phyloP scores from a whole-genome alignment of 768 basidiomycete species.

The Gloeostereum incarnatum region DNA sequence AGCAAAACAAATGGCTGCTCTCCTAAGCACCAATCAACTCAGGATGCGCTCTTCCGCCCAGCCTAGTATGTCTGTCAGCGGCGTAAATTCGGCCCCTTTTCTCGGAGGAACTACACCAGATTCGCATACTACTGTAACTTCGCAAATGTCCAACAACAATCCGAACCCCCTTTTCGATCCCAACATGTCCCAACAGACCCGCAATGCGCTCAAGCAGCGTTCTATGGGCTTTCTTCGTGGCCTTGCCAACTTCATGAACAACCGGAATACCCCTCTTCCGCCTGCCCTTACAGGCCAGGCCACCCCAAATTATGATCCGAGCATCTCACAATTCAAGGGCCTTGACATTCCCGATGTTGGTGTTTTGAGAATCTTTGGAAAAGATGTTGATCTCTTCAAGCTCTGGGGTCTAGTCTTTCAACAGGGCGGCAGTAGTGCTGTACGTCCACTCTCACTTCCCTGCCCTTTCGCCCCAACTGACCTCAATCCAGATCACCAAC shows the following conservation, averaged over 20 bases:
- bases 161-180: slow-evolving; percentile 35
- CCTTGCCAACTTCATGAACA: slow-evolving; percentile 51
- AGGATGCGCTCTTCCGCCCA: slow-evolving; percentile 30
- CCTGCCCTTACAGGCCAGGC: slow-evolving; percentile 61
- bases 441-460: slow-evolving; percentile 23
- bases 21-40: slow-evolving; percentile 54
- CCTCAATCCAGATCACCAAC: slow-evolving; percentile 29
- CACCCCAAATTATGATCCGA: slow-evolving; percentile 52
- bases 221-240: slow-evolving; percentile 50
- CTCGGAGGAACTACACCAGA: slow-evolving; percentile 50
- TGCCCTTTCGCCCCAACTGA: slow-evolving; percentile 9
- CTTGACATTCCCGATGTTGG: slow-evolving; percentile 61
- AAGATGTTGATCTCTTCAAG: slow-evolving; percentile 69
- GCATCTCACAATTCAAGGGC: slow-evolving; percentile 51
- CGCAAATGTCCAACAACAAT: slow-evolving; percentile 8
- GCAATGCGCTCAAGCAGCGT: slow-evolving; percentile 37
- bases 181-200: slow-evolving; percentile 27
- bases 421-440: slow-evolving; percentile 52
- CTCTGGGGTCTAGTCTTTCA: slow-evolving; percentile 57
- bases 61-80: slow-evolving; percentile 30
- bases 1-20: slow-evolving; percentile 76
- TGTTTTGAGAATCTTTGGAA: slow-evolving; percentile 58
- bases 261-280: slow-evolving; percentile 58
- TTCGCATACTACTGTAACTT: slow-evolving; percentile 29
- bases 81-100: slow-evolving; percentile 62